A percentile compares a stretch with the other conserved stretches of the same genome.
These are phyloP conservation scores for Samsoniella hepiali DNA, from an alignment of 2,329 filamentous ascomycete species.

Conservation along the genomic window DNA sequence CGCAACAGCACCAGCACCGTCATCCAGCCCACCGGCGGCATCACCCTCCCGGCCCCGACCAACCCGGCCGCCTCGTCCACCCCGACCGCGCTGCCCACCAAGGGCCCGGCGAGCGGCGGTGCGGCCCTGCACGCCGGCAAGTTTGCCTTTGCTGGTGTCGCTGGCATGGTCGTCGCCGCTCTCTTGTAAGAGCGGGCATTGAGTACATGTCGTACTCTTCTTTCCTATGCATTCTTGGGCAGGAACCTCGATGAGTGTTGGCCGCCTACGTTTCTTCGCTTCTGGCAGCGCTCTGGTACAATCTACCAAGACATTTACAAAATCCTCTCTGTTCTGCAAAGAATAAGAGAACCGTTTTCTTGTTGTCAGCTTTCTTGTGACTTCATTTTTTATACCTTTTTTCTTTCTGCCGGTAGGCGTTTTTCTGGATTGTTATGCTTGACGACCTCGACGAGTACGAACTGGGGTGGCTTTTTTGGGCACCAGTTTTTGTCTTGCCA, in stretches of 20 bases:
- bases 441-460: slow-evolving; percentile 20
- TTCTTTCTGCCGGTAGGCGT: slow-evolving; percentile 15
- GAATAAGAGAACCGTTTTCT: neutral
- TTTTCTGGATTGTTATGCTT: slow-evolving; percentile 20
- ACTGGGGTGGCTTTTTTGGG: slow-evolving; percentile 5
- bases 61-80: too few relatives aligned
- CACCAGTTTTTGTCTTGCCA: neutral
- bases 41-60: slow-evolving; percentile 17
- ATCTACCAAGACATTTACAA: slow-evolving; percentile 3
- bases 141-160: slow-evolving; percentile 47
- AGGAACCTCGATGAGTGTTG: neutral
- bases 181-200: slow-evolving; percentile 6
- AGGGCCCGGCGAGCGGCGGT: slow-evolving; percentile 40
- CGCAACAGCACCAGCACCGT: slow-evolving; percentile 34
- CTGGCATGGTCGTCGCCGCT: slow-evolving; percentile 48
- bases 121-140: slow-evolving; percentile 42
- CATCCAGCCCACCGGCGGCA: slow-evolving; percentile 30
- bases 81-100: slow-evolving; percentile 17
- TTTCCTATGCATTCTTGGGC: slow-evolving; percentile 3
- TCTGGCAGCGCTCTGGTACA: slow-evolving; percentile 11
- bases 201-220: neutral
- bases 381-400: neutral
- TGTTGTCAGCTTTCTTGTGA: slow-evolving; percentile 2
- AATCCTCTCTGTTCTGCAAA: neutral
- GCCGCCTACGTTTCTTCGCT: neutral